phyloP scores from a whole-genome alignment of 1,284 basidiomycete genomes.

The Exsudoporus floridanus region DNA sequence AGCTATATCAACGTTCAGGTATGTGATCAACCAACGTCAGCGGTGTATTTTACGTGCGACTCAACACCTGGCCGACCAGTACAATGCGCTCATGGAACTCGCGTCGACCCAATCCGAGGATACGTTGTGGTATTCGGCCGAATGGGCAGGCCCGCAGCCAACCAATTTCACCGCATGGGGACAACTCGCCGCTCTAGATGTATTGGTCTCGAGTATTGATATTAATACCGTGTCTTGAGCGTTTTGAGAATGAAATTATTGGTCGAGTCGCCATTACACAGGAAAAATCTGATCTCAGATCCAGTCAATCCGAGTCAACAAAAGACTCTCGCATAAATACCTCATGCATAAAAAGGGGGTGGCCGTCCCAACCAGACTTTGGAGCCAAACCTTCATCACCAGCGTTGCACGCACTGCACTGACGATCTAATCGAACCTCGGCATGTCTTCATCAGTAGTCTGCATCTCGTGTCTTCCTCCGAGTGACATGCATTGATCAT shows the following conservation, averaged over 20 bases:
- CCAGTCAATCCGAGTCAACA: constrained; percentile 4
- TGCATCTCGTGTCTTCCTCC: neutral
- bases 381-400: neutral
- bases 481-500: neutral
- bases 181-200: constrained; percentile 10
- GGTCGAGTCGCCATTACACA: neutral
- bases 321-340: neutral
- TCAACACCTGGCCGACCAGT: neutral
- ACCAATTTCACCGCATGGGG: constrained; percentile 6
- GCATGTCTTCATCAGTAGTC: constrained; percentile 15
- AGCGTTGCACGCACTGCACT: neutral
- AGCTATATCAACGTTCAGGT: constrained; percentile 53
- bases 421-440: neutral
- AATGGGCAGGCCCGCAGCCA: constrained; percentile 7
- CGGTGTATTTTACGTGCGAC: neutral
- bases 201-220: constrained; percentile 11
- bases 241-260: neutral
- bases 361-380: neutral
- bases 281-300: neutral
- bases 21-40: constrained; percentile 4
- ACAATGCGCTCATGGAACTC: constrained; percentile 13
- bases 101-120: neutral
- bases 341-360: neutral
- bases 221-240: neutral
- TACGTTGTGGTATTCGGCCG: constrained; percentile 11